Percentiles rank a stretch among this genome's conserved stretches.
These are phyloP conservation scores for Chrysosporium keratinophilum DNA, from an alignment of 2,329 filamentous ascomycete genomes.

Conservation along the genomic window DNA sequence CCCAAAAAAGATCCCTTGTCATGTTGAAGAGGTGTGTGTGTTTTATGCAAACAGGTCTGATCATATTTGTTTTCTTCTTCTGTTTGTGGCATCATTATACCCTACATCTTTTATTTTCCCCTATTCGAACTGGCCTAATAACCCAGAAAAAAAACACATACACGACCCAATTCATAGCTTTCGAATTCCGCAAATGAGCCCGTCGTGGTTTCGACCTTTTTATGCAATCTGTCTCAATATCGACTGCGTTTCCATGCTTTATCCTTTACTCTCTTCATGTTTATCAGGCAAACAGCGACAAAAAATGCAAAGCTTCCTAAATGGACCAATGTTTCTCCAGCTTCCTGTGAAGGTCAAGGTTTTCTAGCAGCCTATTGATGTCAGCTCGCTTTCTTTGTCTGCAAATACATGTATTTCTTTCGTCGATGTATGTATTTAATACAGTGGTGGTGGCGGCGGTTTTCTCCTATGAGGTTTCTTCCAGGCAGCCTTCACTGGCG, in stretches of 20 bases:
- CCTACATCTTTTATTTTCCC: background rate
- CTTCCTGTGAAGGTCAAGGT: background rate
- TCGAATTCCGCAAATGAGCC: background rate
- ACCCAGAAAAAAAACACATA: background rate
- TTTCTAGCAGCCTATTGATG: background rate
- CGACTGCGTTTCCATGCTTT: background rate
- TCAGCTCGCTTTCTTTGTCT: background rate
- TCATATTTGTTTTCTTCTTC: background rate
- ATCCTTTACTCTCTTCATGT: background rate
- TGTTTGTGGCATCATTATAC: background rate
- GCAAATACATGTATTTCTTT: background rate
- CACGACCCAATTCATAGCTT: background rate
- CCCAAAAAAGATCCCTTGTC: background rate
- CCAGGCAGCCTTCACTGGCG: background rate
- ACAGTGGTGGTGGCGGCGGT: background rate
- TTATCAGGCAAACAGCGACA: background rate
- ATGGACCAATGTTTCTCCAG: background rate
- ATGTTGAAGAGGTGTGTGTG: background rate
- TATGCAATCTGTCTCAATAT: background rate
- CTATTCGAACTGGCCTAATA: background rate
- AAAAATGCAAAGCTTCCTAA: background rate
- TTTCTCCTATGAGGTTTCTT: background rate
- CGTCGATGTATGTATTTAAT: slow-evolving; percentile 4
- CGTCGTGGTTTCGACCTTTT: background rate
- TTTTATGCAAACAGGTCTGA: background rate